A percentile compares a stretch with the other conserved stretches of the same genome.
These are phyloP conservation scores for Podaxis mareebaensis DNA, from an alignment of 768 basidiomycete genomes.

Conservation along the genomic window DNA sequence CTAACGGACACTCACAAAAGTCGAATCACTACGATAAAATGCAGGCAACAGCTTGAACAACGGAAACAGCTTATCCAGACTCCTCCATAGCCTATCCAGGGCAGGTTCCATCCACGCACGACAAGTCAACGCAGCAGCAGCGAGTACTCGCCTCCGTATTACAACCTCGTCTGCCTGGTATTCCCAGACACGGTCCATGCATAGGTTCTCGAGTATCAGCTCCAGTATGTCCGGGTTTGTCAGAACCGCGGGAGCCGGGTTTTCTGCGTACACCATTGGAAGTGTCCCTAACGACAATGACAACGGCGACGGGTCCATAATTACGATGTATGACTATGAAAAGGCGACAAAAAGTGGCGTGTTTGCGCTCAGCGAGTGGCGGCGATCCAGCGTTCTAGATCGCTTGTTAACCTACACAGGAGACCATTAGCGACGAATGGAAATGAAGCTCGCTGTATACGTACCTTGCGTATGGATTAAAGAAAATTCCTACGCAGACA, in stretches of 20 bases:
- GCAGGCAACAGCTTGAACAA: constrained; percentile 32
- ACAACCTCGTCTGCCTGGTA: constrained; percentile 19
- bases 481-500: too few species aligned
- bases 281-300: too few species aligned
- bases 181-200: constrained; percentile 23
- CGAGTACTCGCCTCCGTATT: constrained; percentile 17
- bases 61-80: constrained; percentile 33
- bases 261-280: background rate
- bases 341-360: too few species aligned
- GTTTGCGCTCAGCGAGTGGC: too few species aligned
- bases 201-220: constrained; percentile 30
- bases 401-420: too few species aligned
- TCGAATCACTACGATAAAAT: constrained; percentile 28
- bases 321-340: too few species aligned
- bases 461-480: too few species aligned
- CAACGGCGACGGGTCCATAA: too few species aligned
- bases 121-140: constrained; percentile 28
- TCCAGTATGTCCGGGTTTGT: constrained; percentile 32
- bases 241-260: constrained; percentile 16
- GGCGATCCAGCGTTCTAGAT: too few species aligned
- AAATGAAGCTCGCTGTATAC: too few species aligned
- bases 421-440: too few species aligned
- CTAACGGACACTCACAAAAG: constrained; percentile 26
- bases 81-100: constrained; percentile 32
- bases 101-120: constrained; percentile 33